A percentile compares a stretch with the other conserved stretches of the same genome.
Conservation (phyloP, 305 asterid species). For the Coffea humblotiana region DNA sequence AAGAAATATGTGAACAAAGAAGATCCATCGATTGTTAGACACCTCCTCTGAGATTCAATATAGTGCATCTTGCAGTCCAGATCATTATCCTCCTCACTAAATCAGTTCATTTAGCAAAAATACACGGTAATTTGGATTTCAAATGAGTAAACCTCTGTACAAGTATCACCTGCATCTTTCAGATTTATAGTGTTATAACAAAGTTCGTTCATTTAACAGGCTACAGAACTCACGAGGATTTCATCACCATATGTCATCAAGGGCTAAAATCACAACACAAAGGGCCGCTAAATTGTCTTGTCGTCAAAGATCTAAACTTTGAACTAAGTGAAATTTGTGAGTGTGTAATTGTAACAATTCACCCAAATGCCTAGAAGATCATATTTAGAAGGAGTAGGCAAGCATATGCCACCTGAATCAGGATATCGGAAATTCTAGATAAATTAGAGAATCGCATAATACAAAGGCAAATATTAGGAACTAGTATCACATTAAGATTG, state of each 20-base stretch:
- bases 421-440: not conserved
- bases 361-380: slow-evolving; percentile 3
- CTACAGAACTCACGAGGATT: not conserved
- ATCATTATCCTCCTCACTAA: not conserved
- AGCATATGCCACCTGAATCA: not conserved
- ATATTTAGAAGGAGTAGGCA: not conserved
- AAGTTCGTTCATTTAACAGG: not conserved
- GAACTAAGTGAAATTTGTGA: not conserved
- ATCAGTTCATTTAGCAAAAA: not conserved
- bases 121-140: not conserved
- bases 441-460: slow-evolving; percentile 5
- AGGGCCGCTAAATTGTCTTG: not conserved
- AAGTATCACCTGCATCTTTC: not conserved
- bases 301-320: slow-evolving; percentile 4
- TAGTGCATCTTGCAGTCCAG: not conserved
- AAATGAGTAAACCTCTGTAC: not conserved
- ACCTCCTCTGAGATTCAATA: not conserved
- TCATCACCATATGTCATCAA: not conserved
- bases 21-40: not conserved
- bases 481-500: not conserved
- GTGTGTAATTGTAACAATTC: not conserved
- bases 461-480: not conserved
- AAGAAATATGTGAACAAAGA: no score
- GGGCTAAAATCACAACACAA: not conserved
- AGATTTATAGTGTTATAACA: not conserved